These are phyloP conservation scores for Fabrea salina DNA, from an alignment of 169 alveolate genomes.

Conservation along the genomic window DNA sequence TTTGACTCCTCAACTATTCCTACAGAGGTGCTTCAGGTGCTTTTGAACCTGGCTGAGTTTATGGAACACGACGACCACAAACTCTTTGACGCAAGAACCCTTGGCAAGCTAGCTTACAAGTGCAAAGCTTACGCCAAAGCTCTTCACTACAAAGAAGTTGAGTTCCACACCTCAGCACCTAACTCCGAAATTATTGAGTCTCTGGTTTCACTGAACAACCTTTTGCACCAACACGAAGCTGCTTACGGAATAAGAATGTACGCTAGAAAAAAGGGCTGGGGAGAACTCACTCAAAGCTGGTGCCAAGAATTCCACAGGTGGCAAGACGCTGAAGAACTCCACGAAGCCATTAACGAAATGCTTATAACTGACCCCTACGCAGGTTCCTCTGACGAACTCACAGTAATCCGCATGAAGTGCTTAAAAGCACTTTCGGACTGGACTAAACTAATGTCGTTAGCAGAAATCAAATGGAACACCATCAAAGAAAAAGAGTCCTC, in stretches of 20 bases:
- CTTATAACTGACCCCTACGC: slow-evolving; percentile 38
- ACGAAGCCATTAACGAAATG: slow-evolving; percentile 43
- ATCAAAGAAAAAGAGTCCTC: slow-evolving; percentile 34
- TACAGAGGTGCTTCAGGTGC: slow-evolving; percentile 72
- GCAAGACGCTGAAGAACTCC: slow-evolving; percentile 77
- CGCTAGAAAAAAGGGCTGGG: slow-evolving; percentile 66
- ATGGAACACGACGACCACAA: slow-evolving; percentile 81
- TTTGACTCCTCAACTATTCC: slow-evolving; percentile 77
- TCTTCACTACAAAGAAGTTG: slow-evolving; percentile 81
- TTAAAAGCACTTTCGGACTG: slow-evolving; percentile 80
- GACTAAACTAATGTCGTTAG: slow-evolving; percentile 58
- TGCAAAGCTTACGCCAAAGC: slow-evolving; percentile 92
- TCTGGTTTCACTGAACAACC: slow-evolving; percentile 74
- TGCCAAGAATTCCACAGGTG: slow-evolving; percentile 82
- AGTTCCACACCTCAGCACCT: slow-evolving; percentile 70
- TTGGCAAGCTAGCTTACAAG: slow-evolving; percentile 85
- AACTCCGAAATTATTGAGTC: slow-evolving; percentile 68
- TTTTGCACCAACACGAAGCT: slow-evolving; percentile 81
- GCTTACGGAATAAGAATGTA: slow-evolving; percentile 82
- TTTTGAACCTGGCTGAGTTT: slow-evolving; percentile 86
- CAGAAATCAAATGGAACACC: slow-evolving; percentile 38
- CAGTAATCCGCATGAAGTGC: slow-evolving; percentile 70
- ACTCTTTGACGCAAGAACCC: slow-evolving; percentile 71
- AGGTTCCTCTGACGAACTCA: slow-evolving; percentile 18
- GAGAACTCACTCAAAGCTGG: slow-evolving; percentile 65